Conservation (phyloP, 768 basidiomycete species). For the Lactarius evosmus region DNA sequence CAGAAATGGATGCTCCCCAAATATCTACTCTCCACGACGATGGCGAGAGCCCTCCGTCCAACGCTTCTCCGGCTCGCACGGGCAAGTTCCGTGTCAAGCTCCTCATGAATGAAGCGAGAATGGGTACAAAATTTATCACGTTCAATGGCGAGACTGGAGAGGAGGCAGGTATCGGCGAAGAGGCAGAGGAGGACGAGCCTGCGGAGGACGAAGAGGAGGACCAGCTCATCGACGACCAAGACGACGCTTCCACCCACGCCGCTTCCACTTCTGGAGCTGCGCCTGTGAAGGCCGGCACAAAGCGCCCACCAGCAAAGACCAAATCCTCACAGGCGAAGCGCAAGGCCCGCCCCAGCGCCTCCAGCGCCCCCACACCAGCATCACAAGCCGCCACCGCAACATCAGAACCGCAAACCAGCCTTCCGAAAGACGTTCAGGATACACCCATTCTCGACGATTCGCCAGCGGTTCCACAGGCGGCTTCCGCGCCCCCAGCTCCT, state of each 20-base stretch:
- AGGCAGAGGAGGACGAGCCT: constrained; percentile 51
- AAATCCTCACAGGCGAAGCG: constrained; percentile 24
- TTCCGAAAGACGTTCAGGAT: constrained; percentile 13
- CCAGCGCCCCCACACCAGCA: neutral
- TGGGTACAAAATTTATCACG: constrained; percentile 37
- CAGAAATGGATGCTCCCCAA: constrained; percentile 77
- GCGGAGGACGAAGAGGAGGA: constrained; percentile 74
- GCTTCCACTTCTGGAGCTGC: constrained; percentile 33
- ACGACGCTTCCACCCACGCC: constrained; percentile 32
- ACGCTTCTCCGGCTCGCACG: constrained; percentile 33
- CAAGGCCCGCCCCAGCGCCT: constrained; percentile 22
- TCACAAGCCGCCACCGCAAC: neutral
- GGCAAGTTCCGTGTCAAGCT: constrained; percentile 51
- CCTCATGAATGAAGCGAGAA: constrained; percentile 45
- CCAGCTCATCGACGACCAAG: constrained; percentile 76
- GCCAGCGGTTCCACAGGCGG: constrained; percentile 17
- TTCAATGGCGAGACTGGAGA: constrained; percentile 31
- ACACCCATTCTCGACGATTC: constrained; percentile 2
- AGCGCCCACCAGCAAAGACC: constrained; percentile 29
- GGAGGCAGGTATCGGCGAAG: constrained; percentile 23
- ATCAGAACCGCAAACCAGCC: constrained; percentile 3
- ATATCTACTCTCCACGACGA: constrained; percentile 78
- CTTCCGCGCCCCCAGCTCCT: constrained; percentile 15
- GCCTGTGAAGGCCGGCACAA: constrained; percentile 35
- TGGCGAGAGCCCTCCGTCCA: constrained; percentile 59